Conservation (phyloP, 768 basidiomycete species). For the Lentinula aciculospora region DNA sequence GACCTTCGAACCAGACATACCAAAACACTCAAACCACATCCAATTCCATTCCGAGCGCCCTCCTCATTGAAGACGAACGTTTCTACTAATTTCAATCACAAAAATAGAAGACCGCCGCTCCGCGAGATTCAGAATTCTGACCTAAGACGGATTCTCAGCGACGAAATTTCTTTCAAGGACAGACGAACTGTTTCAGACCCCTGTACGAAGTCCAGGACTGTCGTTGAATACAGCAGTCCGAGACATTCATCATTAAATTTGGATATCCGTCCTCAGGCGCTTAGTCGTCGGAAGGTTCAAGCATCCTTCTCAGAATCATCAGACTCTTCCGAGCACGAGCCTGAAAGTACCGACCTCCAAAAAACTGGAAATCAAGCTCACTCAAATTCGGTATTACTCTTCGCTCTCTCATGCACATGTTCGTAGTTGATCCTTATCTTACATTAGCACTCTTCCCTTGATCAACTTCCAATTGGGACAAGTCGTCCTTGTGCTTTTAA, state of each 20-base stretch:
- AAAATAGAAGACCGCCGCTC: background rate
- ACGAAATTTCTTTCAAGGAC: slow-evolving; percentile 8
- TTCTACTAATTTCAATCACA: slow-evolving; percentile 1
- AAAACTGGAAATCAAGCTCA: background rate
- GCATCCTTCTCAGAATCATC: background rate
- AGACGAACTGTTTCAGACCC: slow-evolving; percentile 1
- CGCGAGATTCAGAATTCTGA: slow-evolving; percentile 6
- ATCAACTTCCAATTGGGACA: slow-evolving; percentile 25
- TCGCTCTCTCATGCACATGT: no score
- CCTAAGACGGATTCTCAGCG: slow-evolving; percentile 6
- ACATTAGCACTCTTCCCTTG: background rate
- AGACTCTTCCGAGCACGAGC: background rate
- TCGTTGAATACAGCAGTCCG: background rate
- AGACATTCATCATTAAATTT: background rate
- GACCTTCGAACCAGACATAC: background rate
- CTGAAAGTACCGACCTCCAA: slow-evolving; percentile 6
- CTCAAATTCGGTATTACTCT: background rate
- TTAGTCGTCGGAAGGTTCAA: background rate
- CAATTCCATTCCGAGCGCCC: background rate
- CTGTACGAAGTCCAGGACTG: background rate
- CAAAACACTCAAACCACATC: background rate
- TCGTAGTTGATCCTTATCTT: background rate
- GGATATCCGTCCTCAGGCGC: background rate
- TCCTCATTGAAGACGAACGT: background rate
- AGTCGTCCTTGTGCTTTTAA: slow-evolving; percentile 30